Evolutionary conservation across 108 stramenopile species (phyloP).

Genomic region (Seminavis robusta): DNA sequence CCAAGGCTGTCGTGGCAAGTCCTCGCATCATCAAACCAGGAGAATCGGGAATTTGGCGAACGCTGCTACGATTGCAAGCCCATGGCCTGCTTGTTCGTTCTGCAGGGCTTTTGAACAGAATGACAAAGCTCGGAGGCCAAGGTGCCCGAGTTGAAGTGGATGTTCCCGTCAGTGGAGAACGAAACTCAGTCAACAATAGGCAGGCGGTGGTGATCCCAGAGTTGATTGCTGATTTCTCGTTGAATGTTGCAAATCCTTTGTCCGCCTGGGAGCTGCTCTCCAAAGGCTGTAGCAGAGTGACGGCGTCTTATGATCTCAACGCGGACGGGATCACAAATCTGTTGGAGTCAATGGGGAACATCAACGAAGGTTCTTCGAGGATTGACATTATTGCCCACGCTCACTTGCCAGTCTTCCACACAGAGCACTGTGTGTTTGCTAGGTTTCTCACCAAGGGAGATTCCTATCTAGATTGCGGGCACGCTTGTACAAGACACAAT

Average conservation of each 20-base stretch:
- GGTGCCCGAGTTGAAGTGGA: conserved; percentile 19
- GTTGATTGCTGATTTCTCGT: conserved; percentile 66
- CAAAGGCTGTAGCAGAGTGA: conserved; percentile 42
- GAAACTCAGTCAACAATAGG: neutral
- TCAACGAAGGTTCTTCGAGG: conserved; percentile 20
- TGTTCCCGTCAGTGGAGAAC: conserved; percentile 4
- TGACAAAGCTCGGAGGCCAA: conserved; percentile 41
- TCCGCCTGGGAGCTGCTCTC: conserved; percentile 51
- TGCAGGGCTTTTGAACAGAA: conserved; percentile 52
- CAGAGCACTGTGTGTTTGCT: conserved; percentile 78
- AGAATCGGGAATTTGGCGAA: conserved; percentile 65
- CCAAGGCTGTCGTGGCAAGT: conserved; percentile 49
- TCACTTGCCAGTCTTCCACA: conserved; percentile 78
- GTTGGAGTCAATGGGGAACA: conserved; percentile 5
- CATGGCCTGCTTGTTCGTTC: conserved; percentile 69
- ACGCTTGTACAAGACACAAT: conserved; percentile 69
- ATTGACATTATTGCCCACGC: conserved; percentile 69
- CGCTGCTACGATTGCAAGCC: conserved; percentile 43
- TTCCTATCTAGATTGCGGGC: conserved; percentile 75
- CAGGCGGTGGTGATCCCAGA: conserved; percentile 47
- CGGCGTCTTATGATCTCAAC: conserved; percentile 63
- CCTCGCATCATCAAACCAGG: conserved; percentile 75
- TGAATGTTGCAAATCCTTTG: conserved; percentile 69
- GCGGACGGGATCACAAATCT: conserved; percentile 51
- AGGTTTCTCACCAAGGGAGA: conserved; percentile 66